phyloP scores from a whole-genome alignment of 2,329 filamentous ascomycete species.

The Ceratocystiopsis sp. region DNA sequence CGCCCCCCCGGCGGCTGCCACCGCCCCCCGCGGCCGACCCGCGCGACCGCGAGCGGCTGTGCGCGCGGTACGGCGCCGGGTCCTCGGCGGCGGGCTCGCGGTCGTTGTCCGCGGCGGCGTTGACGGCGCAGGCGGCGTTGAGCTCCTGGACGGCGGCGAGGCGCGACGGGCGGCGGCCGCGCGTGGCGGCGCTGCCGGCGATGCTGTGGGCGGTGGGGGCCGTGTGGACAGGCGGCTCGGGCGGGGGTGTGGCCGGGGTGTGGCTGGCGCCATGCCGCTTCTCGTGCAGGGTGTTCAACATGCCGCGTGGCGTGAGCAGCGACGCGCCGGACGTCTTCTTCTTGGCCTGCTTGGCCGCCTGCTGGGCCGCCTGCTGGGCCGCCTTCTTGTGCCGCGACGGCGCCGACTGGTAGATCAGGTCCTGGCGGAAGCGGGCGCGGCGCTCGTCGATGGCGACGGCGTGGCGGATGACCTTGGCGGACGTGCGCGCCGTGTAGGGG shows the following conservation, averaged over 20 bases:
- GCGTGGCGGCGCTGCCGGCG: too few species aligned
- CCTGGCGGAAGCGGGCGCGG: slow-evolving; percentile 54
- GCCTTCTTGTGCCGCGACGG: slow-evolving; percentile 6
- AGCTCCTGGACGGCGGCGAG: too few species aligned
- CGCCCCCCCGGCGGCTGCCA: slow-evolving; percentile 3
- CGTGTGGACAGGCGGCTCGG: too few species aligned
- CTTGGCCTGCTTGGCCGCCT: too few species aligned
- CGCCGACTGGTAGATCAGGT: slow-evolving; percentile 41
- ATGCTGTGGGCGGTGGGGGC: too few species aligned
- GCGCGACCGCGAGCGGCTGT: slow-evolving; percentile 16
- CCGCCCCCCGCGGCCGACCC: slow-evolving; percentile 12
- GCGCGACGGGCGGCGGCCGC: too few species aligned
- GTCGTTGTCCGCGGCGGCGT: too few species aligned
- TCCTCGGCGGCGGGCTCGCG: slow-evolving; percentile 6
- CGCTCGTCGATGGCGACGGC: slow-evolving; percentile 56
- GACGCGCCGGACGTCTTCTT: too few species aligned
- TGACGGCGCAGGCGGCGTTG: too few species aligned
- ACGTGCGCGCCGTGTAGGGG: slow-evolving; percentile 45
- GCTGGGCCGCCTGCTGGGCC: slow-evolving; percentile 4
- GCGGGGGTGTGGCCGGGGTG: too few species aligned
- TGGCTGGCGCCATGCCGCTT: slow-evolving; percentile 14
- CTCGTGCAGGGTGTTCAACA: slow-evolving; percentile 15
- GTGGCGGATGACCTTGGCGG: slow-evolving; percentile 46
- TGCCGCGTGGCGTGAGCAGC: slow-evolving; percentile 6
- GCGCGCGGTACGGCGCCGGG: slow-evolving; percentile 25